Base-by-base conservation (phyloP, 2,329 filamentous ascomycete species). In the Penicillium freii region DNA sequence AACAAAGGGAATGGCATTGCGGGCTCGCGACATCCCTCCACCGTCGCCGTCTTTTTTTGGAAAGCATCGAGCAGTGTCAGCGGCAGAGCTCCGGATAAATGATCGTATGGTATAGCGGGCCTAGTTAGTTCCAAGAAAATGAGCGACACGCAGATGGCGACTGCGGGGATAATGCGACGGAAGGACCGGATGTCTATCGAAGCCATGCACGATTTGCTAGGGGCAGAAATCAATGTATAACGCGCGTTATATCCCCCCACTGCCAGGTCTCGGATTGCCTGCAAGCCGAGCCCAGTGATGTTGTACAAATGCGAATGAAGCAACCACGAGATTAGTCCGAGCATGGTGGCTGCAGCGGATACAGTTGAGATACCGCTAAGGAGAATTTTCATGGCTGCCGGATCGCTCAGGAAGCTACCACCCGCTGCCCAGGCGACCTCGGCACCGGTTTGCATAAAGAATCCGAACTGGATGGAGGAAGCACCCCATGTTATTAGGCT, bases 401-500 rank as follows among this genome's bases (percentile, higher is more conserved):
- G 71, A 52, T 76, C 73, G 13, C 61, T 67, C 11, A 74, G 59
- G 56, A 77, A 68, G 58, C 68, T 75, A 56, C 62, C 63, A 34
- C 69, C 68, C 36, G 72, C 70, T 34, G 66, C 65, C 74, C 74
- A 77, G 60, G 72, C 69, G 49, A 77, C 71, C 57, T 77, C 74
- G 34, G 71, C 71, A 8, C 74, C 74, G 2, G 74, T 77, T 56
- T 76, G 72, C 49, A 74, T 60, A 57, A 73, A 76, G 62, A 77
- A 76, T 34, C 71, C 71, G 50, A 76, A 71, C 56, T 74, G 72
- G 15, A 70, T 63, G 31, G 73, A 69, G 11, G 73, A 68, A 2
- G 72, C 68, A 23, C 63, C 69, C 51, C 69, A 68, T 9, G 71
- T 70, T 27, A 72, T 46, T 17, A 72, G 39, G 9, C 71, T 73